A percentile compares a stretch with the other conserved stretches of the same genome.
These are phyloP conservation scores for Pyrenula aspistea DNA, from an alignment of 495 filamentous ascomycete genomes.

Conservation along the genomic window DNA sequence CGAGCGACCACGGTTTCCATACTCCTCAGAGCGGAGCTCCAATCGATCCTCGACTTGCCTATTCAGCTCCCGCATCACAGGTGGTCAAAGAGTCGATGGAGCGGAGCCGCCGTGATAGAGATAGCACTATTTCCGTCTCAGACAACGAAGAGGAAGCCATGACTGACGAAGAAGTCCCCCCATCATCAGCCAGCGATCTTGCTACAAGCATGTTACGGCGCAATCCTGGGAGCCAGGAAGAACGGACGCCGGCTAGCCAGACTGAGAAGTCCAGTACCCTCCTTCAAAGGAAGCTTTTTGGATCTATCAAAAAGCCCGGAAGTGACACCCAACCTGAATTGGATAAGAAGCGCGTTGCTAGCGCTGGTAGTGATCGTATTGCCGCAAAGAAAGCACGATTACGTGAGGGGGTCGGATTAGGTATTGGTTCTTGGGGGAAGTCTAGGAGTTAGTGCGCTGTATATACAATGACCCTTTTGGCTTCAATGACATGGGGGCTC, in stretches of 20 bases:
- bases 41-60: slow-evolving; percentile 20
- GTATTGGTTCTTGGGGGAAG: slow-evolving; percentile 37
- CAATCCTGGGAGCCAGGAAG: slow-evolving; percentile 17
- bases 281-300: slow-evolving; percentile 58
- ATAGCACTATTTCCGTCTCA: slow-evolving; percentile 81
- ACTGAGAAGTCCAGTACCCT: slow-evolving; percentile 28
- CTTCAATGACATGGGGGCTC: too few species aligned
- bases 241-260: slow-evolving; percentile 7
- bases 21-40: slow-evolving; percentile 40
- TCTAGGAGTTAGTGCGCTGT: background rate
- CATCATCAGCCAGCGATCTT: slow-evolving; percentile 35
- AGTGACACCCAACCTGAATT: slow-evolving; percentile 23
- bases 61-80: slow-evolving; percentile 14
- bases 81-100: slow-evolving; percentile 15
- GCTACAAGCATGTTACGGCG: slow-evolving; percentile 40
- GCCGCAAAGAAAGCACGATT: slow-evolving; percentile 50
- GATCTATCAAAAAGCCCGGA: slow-evolving; percentile 48
- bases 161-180: slow-evolving; percentile 42
- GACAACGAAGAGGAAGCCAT: slow-evolving; percentile 50
- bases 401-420: slow-evolving; percentile 46
- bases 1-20: slow-evolving; percentile 36
- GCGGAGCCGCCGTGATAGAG: slow-evolving; percentile 50
- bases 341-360: slow-evolving; percentile 47
- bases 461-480: too few species aligned
- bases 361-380: slow-evolving; percentile 26